phyloP scores from a whole-genome alignment of 352 stramenopile genomes.

The Phytophthora pistaciae region DNA sequence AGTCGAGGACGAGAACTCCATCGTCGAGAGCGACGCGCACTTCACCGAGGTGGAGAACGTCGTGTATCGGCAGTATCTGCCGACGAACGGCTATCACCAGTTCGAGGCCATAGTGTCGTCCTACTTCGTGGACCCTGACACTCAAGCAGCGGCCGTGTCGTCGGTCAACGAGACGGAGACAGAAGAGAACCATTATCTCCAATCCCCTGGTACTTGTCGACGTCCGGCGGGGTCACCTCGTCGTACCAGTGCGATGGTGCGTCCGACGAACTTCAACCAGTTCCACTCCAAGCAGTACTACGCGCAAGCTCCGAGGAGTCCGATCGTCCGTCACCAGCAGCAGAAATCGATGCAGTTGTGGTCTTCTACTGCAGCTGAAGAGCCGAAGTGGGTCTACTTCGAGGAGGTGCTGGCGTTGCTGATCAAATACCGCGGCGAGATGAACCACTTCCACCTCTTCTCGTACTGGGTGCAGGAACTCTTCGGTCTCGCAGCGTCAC shows the following conservation, averaged over 20 bases:
- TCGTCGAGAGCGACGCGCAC: slow-evolving; percentile 44
- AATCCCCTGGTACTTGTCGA: slow-evolving; percentile 10
- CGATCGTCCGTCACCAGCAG: slow-evolving; percentile 45
- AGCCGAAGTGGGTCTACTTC: slow-evolving; percentile 61
- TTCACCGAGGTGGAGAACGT: slow-evolving; percentile 63
- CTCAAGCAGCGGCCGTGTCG: slow-evolving; percentile 11
- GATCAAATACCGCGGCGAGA: slow-evolving; percentile 65
- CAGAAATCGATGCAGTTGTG: slow-evolving; percentile 10
- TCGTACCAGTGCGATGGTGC: slow-evolving; percentile 28
- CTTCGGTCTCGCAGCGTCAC: slow-evolving; percentile 42
- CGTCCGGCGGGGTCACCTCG: slow-evolving; percentile 27
- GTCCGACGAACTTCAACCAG: slow-evolving; percentile 64
- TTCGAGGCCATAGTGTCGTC: slow-evolving; percentile 59
- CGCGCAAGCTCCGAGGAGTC: slow-evolving; percentile 51
- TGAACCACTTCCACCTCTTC: slow-evolving; percentile 77
- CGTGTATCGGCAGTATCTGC: slow-evolving; percentile 68
- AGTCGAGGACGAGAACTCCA: slow-evolving; percentile 48
- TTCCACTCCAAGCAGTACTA: slow-evolving; percentile 73
- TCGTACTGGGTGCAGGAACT: slow-evolving; percentile 64
- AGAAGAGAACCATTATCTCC: neutral
- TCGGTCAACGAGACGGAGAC: slow-evolving; percentile 1
- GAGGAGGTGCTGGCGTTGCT: slow-evolving; percentile 67
- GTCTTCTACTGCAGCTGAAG: neutral
- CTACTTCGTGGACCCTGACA: slow-evolving; percentile 44
- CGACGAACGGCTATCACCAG: slow-evolving; percentile 55